Conservation (phyloP, 805 yeast species). For the Kodamaea nitidulidarum region DNA sequence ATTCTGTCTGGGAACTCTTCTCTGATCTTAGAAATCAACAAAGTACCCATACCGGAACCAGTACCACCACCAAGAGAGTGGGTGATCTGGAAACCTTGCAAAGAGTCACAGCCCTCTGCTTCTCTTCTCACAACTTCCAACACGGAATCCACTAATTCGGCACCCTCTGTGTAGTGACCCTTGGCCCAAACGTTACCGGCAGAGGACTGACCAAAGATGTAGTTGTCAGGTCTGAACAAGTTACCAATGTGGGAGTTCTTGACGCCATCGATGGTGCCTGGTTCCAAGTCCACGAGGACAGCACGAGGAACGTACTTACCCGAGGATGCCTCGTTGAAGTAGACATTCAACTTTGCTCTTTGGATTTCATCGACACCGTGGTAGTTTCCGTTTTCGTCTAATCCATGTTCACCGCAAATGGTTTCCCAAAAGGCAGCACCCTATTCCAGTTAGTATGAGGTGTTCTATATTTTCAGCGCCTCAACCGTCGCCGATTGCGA, state of each 20-base stretch:
- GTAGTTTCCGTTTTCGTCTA: constrained; percentile 70
- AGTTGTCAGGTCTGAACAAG: constrained; percentile 88
- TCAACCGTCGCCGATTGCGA: no score
- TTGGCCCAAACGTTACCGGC: constrained; percentile 98
- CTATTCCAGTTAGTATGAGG: constrained; percentile 30
- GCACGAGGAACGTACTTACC: constrained; percentile 94
- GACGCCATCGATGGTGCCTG: constrained; percentile 87
- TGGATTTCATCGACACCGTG: constrained; percentile 45
- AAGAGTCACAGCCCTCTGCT: constrained; percentile 87
- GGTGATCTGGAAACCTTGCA: constrained; percentile 89
- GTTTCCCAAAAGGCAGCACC: constrained; percentile 96
- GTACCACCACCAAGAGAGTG: constrained; percentile 73
- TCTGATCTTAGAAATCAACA: constrained; percentile 76
- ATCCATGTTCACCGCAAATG: constrained; percentile 83
- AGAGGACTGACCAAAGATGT: constrained; percentile 82
- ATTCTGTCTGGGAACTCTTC: constrained; percentile 94
- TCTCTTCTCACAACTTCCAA: constrained; percentile 89
- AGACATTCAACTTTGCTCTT: constrained; percentile 65
- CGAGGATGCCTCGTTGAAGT: constrained; percentile 80
- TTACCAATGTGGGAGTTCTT: constrained; percentile 77
- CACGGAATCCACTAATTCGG: constrained; percentile 86
- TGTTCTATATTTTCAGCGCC: background rate
- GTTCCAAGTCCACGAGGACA: constrained; percentile 88
- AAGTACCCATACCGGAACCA: constrained; percentile 95
- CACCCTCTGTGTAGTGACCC: constrained; percentile 96